These are phyloP conservation scores for Cytidiella melzeri DNA, from an alignment of 768 basidiomycete species.

Conservation along the genomic window DNA sequence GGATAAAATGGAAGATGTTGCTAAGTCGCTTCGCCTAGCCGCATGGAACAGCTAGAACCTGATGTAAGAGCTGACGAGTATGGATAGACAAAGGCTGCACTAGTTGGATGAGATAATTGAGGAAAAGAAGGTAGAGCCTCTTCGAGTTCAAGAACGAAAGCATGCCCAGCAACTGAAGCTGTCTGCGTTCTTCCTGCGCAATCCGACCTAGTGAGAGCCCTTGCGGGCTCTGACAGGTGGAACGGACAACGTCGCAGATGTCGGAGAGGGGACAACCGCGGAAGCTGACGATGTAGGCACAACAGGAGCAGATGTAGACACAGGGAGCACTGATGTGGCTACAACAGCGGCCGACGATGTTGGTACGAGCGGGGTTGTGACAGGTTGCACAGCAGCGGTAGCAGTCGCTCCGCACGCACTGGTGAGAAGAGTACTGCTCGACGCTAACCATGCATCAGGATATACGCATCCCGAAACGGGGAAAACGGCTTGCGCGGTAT, in stretches of 20 bases:
- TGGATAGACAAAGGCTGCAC: too few species aligned
- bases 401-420: conserved; percentile 14
- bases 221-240: background rate
- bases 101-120: too few species aligned
- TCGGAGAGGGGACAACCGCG: background rate
- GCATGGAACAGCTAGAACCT: too few species aligned
- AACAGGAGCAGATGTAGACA: background rate
- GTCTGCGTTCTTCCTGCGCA: too few species aligned
- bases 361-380: background rate
- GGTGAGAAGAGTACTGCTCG: conserved; percentile 13
- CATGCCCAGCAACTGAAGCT: too few species aligned
- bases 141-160: too few species aligned
- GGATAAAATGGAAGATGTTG: too few species aligned
- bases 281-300: background rate
- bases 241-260: background rate
- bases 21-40: too few species aligned
- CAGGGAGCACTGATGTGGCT: background rate
- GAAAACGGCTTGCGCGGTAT: conserved; percentile 45
- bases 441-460: conserved; percentile 55
- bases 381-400: background rate
- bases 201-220: too few species aligned
- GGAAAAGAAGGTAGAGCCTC: too few species aligned
- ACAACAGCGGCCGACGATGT: background rate
- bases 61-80: too few species aligned
- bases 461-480: conserved; percentile 58